Evolutionary conservation across 176 grass and related monocot genomes (phyloP), one percentile per base, ranked within the genome.

Genomic region (Bromus sterilis): DNA sequence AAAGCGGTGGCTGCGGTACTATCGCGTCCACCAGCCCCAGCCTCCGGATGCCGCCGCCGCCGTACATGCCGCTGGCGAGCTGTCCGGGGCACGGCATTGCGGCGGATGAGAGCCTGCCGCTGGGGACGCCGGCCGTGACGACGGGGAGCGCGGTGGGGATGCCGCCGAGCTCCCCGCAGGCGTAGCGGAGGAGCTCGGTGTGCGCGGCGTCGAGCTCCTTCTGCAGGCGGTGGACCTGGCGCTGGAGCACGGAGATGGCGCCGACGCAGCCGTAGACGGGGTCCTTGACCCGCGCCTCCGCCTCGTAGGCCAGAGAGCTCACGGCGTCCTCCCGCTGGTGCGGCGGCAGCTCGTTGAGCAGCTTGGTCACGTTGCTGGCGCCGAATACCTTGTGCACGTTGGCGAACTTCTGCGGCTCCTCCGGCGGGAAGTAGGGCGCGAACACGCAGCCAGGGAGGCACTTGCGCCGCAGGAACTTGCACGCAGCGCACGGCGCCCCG

Each of bases 311-410:
- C 20, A 94, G 74, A 41, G 91, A 94, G 83, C 89, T 94, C 32
- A 94, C 91, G 32, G 91, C 91, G 86, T 94, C 91, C 76, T 94
- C 91, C 14, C 91, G 79, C 88, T 90, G 91, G 86, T 94, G 88
- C 53, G 91, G 79, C 37, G 76, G 85, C 78, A 94, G 86, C 85
- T 94, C 91, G 85, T 93, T 93, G 56, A 93, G 91, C 6, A 93
- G 91, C 82, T 93, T 93, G 85, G 88, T 86, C 14, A 93, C 91
- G 85, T 93, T 93, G 85, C 88, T 93, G 59, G 91, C 91, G 13
- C 91, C 91, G 68, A 93, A 93, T 62, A 93, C 83, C 91, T 90
- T 93, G 85, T 93, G 91, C 51, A 93, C 91, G 78, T 93, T 93
- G 25, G 86, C 85, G 43, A 93, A 93, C 82, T 93, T 93, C 78